These are phyloP conservation scores for Pterocarpus macrocarpus DNA, from an alignment of 306 rosid species.

Conservation along the genomic window DNA sequence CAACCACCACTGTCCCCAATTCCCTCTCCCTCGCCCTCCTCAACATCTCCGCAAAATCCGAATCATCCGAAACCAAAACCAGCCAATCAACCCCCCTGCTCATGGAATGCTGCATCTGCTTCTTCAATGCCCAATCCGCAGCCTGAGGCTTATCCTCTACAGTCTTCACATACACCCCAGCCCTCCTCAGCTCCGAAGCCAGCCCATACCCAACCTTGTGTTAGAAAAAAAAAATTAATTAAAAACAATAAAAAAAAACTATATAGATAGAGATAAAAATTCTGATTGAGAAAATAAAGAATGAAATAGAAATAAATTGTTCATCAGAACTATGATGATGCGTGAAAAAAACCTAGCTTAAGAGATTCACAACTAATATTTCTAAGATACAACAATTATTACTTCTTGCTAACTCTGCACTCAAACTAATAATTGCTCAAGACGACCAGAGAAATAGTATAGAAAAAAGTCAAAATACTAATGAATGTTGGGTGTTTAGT, in stretches of 20 bases:
- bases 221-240: background rate
- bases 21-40: slow-evolving; percentile 73
- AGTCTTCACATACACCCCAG: slow-evolving; percentile 85
- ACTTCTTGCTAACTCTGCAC: background rate
- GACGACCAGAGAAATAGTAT: background rate
- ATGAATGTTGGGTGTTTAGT: no score
- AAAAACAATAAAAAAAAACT: background rate
- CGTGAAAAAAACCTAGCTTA: background rate
- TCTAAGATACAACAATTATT: background rate
- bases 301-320: background rate
- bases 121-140: slow-evolving; percentile 90
- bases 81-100: slow-evolving; percentile 85
- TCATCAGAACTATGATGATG: background rate
- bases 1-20: slow-evolving; percentile 87
- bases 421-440: background rate
- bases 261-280: background rate
- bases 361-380: background rate
- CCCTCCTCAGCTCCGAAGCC: slow-evolving; percentile 80
- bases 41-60: slow-evolving; percentile 83
- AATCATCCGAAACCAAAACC: slow-evolving; percentile 85
- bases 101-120: slow-evolving; percentile 89
- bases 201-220: slow-evolving; percentile 78
- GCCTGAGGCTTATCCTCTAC: slow-evolving; percentile 91
- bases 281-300: background rate
- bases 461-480: no score